Base-by-base conservation (phyloP, 1,139 yeast genomes). In the Scheffersomyces stambukii region DNA sequence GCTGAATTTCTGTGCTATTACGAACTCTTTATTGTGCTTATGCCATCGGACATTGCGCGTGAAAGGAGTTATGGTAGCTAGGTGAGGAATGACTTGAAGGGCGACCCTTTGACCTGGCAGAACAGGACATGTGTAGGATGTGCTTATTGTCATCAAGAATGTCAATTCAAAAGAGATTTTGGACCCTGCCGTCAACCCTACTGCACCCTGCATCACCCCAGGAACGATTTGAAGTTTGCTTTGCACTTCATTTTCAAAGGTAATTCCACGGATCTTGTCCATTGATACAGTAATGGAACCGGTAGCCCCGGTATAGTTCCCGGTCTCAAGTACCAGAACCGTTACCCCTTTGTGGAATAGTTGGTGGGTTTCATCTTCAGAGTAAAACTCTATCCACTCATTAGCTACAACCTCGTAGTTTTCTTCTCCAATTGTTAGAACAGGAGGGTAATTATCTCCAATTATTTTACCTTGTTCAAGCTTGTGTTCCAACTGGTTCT, bases 331-430 rank as follows among this genome's bases (percentile, higher is more conserved):
- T 9, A 29, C 29, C 15, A 30, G 23, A 8, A 39, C 32, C 8
- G 25, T 23, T 3, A 37, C 30, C n/a, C 36, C 42, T 6, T 26
- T 16, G 10, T 26, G 18, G 16, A 29, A 20, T 6, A 31, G 23
- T 13, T 19, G 21, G 11, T 22, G 29, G 1, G 13, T 8, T 5
- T 31, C 21, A 18, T 33, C 23, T n/a, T 23, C 14, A 10, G 27
- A 13, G 16, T 31, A 23, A 16, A 31, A 27, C 21, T 39, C 40
- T 4, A 33, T 15, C 43, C 43, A 39, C 19, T 36, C 16, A 22
- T 23, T 12, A 5, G 42, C 41, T 9, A 31, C 23, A 8, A 11
- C 18, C 9, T 22, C 16, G 13, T 24, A 17, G 10, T 20, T n/a
- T n/a, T n/a, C n/a, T n/a, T n/a, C n/a, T n/a, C n/a, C n/a, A n/a